Base-by-base conservation (phyloP, 108 stramenopile species). In the Conticribra weissflogii region DNA sequence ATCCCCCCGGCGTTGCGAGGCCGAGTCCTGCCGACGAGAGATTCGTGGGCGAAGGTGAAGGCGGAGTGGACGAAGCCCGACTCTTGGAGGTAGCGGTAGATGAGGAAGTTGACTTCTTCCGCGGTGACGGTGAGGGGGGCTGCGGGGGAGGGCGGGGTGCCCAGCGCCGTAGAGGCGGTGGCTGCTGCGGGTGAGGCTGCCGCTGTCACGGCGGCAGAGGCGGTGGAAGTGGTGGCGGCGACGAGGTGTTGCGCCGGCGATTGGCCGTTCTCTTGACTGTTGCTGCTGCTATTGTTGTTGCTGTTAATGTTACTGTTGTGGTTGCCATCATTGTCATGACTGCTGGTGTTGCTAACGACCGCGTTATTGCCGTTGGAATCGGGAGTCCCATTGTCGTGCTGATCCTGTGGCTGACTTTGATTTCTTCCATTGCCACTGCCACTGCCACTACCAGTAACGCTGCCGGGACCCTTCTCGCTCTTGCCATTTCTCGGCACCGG, bases 31-130 rank as follows among this genome's bases (percentile, higher is more conserved):
- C 91, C 90, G 22, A 97, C 74, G 77, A 96, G 86, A 18, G 93
- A 93, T 71, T 98, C 98, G 72, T 98, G 90, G 2, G 89, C 92
- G 68, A 97, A 97, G 5, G 97, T 94, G 64, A 97, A 98, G 7
- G 96, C 89, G 3, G 96, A 91, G 81, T 98, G 97, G 53, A 91
- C 88, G 59, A 96, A 98, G 1, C 97, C 97, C 49, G 81, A 86
- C 58, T 94, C 92, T 54, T 90, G 88, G 30, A 94, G 81, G 71
- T 96, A 98, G 54, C 98, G 85, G 72, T 95, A 97, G 3, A 98
- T 81, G 0, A 98, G 79, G 75, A 90, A 93, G 69, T 98, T 98
- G 28, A 98, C 79, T 71, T 98, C 98, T 61, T 98, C 98, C 53
- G 89, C 88, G 32, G 93, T 85, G 5, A 92, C 63, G 18, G 68